Base-by-base conservation (phyloP, 2,329 filamentous ascomycete genomes). In the Colletotrichum chrysophilum region DNA sequence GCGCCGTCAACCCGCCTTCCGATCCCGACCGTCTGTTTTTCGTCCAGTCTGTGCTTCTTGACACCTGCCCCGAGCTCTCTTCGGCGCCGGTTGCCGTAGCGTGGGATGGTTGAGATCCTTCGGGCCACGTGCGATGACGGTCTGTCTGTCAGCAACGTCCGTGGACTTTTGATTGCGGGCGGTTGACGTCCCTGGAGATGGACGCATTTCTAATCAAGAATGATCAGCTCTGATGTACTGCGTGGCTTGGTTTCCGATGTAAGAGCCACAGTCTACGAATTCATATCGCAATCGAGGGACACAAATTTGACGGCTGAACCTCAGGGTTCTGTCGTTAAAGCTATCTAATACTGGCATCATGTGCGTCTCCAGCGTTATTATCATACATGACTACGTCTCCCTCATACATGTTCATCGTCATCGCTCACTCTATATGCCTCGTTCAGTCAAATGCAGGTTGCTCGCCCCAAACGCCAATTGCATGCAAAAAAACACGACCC, bases 331-430 rank as follows among this genome's bases (percentile, higher is more conserved):
- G 26, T 62, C 7, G 18, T 70, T 28, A 43, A 9, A 70, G 38
- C 56, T 73, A 73, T 73, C 62, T 75, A 73, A 55, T 43, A n/a
- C 32, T 30, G 61, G 68, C 14, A 16, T 71, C 68, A 61, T 71
- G 21, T 71, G 36, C 61, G 26, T 71, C 55, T 58, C 69, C 64
- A 48, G 26, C 55, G 56, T 64, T 30, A 62, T 48, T 58, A 67
- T 75, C 64, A 68, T 75, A 75, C 69, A 64, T 75, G 62, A 55
- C 55, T 14, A 30, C 18, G 3, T 48, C 36, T 32, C 18, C 24
- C 18, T 66, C 52, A 62, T 32, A 52, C 64, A 66, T 66, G 43
- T 32, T 30, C 48, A 13, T 58, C 58, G 21, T 30, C 48, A 18
- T 43, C 43, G 36, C 43, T 69, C 62, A 30, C 36, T 73, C 21